Percentiles rank a stretch among this genome's conserved stretches.
Conservation (phyloP, 768 basidiomycete genomes). For the Lactarius akahatsu region DNA sequence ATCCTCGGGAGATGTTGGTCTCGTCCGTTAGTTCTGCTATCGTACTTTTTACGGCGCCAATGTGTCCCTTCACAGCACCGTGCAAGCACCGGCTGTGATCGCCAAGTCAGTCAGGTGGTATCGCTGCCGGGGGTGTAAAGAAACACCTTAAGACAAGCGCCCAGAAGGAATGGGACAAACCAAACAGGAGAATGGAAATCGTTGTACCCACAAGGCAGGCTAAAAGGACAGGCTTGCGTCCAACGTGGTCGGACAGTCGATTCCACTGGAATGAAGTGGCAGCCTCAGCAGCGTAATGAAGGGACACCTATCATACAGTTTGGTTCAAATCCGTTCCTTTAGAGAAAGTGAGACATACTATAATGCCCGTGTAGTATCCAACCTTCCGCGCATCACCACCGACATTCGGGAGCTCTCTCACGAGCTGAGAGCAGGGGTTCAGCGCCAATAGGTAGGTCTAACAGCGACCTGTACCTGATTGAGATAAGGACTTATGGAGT, state of each 20-base stretch:
- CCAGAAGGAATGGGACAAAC: neutral
- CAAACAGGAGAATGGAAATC: neutral
- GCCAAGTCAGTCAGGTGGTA: neutral
- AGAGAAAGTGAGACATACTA: neutral
- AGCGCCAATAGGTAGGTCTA: neutral
- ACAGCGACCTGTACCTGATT: neutral
- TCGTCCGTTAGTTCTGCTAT: neutral
- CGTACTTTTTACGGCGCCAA: neutral
- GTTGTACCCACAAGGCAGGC: neutral
- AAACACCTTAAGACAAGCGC: neutral
- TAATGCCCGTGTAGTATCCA: neutral
- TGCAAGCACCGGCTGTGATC: neutral
- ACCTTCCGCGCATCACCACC: neutral
- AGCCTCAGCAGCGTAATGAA: neutral
- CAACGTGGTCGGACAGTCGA: neutral
- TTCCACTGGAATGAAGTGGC: neutral
- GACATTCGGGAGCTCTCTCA: neutral
- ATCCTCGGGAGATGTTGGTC: neutral
- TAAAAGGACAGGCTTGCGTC: neutral
- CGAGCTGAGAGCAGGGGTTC: neutral
- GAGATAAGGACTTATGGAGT: neutral
- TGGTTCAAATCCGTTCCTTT: neutral
- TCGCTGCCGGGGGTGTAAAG: neutral
- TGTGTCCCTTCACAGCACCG: neutral
- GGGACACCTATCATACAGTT: neutral